Evolutionary conservation across 2,329 filamentous ascomycete genomes (phyloP).

Genomic region (Pseudogymnoascus pannorum): DNA sequence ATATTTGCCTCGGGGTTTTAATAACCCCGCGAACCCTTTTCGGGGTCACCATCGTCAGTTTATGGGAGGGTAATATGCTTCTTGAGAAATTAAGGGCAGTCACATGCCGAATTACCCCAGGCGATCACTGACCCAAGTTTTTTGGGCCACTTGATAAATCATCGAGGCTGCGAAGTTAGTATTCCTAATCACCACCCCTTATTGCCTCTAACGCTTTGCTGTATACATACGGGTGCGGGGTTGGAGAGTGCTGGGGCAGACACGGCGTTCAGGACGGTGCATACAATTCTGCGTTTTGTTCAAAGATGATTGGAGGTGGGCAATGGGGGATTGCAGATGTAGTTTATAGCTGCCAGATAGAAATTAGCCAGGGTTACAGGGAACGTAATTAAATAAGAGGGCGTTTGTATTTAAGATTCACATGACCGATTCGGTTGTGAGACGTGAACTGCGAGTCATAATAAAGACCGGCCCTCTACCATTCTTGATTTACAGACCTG

Average conservation of each 20-base stretch:
- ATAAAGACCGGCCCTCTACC: not conserved
- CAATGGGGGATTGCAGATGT: not conserved
- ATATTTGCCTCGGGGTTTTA: not conserved
- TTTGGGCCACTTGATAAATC: not conserved
- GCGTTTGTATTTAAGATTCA: not conserved
- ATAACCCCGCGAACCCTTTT: not conserved
- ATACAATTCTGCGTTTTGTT: slow-evolving; percentile 3
- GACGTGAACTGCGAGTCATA: not conserved
- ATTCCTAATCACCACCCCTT: not conserved
- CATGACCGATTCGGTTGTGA: not conserved
- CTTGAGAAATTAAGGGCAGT: not conserved
- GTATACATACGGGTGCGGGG: not conserved
- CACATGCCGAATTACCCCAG: not conserved
- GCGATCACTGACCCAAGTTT: not conserved
- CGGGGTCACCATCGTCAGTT: not conserved
- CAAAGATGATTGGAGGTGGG: not conserved
- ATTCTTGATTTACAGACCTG: not conserved
- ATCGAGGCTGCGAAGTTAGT: slow-evolving; percentile 5
- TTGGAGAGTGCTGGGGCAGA: not conserved
- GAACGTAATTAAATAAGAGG: not conserved
- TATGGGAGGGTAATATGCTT: not conserved
- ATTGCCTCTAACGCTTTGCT: not conserved
- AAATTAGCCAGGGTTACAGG: not conserved
- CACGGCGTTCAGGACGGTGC: not conserved
- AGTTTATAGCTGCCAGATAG: slow-evolving; percentile 7